These are phyloP conservation scores for Taxillus chinensis DNA, from an alignment of 164 flowering plant species.

Conservation along the genomic window DNA sequence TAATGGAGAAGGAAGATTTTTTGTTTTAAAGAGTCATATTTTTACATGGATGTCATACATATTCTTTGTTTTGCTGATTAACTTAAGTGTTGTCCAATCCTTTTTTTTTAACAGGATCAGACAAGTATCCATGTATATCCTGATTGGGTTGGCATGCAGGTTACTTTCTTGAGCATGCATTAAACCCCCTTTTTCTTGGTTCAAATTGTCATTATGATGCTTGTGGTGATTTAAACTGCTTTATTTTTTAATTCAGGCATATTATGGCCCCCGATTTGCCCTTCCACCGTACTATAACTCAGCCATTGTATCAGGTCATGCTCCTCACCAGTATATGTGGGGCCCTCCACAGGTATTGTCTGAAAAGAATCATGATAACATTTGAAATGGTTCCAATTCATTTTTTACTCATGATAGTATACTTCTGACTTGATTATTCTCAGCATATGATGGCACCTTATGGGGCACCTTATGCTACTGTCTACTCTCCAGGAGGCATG, in stretches of 20 bases:
- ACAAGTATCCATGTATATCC: slow-evolving; percentile 47
- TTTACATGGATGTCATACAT: too few species aligned
- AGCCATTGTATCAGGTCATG: slow-evolving; percentile 61
- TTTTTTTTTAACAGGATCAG: slow-evolving; percentile 48
- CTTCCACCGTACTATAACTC: slow-evolving; percentile 61
- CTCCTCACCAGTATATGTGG: slow-evolving; percentile 91
- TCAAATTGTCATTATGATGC: neutral
- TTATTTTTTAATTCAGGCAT: slow-evolving; percentile 34
- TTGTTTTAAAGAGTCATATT: too few species aligned
- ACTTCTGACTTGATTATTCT: slow-evolving; percentile 1
- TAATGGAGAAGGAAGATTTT: too few species aligned
- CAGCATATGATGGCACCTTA: slow-evolving; percentile 89
- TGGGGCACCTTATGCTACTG: slow-evolving; percentile 83
- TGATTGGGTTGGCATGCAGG: slow-evolving; percentile 85
- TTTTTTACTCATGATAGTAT: neutral
- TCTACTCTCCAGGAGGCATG: slow-evolving; percentile 79
- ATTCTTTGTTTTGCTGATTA: neutral
- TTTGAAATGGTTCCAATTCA: neutral
- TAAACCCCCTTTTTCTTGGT: neutral
- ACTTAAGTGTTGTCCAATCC: slow-evolving; percentile 9
- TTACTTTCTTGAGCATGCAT: slow-evolving; percentile 10
- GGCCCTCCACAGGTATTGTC: slow-evolving; percentile 70
- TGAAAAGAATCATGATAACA: neutral
- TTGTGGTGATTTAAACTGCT: neutral
- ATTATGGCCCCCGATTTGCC: slow-evolving; percentile 55